Percentiles rank a stretch among this genome's conserved stretches.
Evolutionary conservation across 1,284 basidiomycete genomes (phyloP).

Genomic region (Ustilago shanxiensis): DNA sequence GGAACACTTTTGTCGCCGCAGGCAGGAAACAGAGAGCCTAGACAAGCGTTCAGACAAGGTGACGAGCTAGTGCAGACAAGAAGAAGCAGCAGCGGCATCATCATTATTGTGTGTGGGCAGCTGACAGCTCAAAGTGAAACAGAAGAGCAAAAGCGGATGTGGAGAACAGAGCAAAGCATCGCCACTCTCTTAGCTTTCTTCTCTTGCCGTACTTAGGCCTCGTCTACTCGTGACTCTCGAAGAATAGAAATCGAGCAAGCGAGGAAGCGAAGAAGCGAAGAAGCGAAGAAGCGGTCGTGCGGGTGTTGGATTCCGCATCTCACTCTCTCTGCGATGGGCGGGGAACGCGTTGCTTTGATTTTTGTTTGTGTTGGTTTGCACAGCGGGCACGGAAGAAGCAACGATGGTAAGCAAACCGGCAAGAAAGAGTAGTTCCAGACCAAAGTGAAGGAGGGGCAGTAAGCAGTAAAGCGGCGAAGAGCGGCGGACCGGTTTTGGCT

Average conservation of each 20-base stretch:
- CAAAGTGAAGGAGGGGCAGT: not conserved
- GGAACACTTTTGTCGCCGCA: too few species aligned
- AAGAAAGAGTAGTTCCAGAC: too few species aligned
- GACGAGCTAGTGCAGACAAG: not conserved
- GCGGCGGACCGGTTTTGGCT: constrained; percentile 13
- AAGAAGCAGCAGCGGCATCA: too few species aligned
- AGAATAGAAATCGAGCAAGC: not conserved
- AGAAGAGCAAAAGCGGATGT: not conserved
- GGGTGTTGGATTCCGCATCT: constrained; percentile 1
- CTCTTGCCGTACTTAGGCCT: too few species aligned
- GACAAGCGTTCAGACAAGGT: not conserved
- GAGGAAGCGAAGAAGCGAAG: not conserved
- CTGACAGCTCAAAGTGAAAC: constrained; percentile 27
- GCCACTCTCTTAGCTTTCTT: too few species aligned
- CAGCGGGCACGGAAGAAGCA: too few species aligned
- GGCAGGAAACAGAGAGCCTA: too few species aligned
- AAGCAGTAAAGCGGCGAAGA: constrained; percentile 14
- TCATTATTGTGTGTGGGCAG: not conserved
- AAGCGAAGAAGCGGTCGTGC: not conserved
- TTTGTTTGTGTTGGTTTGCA: not conserved
- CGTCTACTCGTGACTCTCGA: not conserved
- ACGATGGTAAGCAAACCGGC: not conserved
- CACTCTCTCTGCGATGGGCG: not conserved
- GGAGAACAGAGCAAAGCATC: not conserved
- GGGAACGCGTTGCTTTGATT: not conserved